Evolutionary conservation across 441 rosid genomes (phyloP), one percentile per base, ranked within the genome.

Genomic region (Adansonia gregorii): DNA sequence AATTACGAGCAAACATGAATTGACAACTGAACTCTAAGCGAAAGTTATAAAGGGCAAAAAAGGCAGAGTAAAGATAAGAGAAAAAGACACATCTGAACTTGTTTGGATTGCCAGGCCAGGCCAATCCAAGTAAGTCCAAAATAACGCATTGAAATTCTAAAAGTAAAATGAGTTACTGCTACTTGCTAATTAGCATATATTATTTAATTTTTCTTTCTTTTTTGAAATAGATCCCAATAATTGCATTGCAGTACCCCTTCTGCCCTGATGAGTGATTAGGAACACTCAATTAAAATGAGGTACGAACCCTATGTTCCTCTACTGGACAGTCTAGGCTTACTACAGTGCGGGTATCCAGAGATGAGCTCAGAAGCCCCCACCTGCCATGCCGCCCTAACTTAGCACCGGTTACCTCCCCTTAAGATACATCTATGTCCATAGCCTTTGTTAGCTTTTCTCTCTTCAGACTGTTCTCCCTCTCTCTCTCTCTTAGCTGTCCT

Each of bases 401-500:
- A 51, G 79, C 86, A 78, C 79, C 89, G 75, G 87, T 82, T 55
- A 70, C 56, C 1, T 7, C 73, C 80, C 1, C 82, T 69, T n/a
- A 65, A 39, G 63, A 56, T 52, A 59, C 72, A 70, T 74, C 82
- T 72, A 74, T 17, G 45, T 82, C 81, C 41, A 69, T 81, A 83
- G 84, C 80, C 82, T 17, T 72, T 48, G 78, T 71, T 65, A 41
- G 45, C 67, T 72, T 78, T 61, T 48, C 67, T 76, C 81, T 3
- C 10, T 49, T 11, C 15, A 49, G 0, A 49, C 52, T 49, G 27
- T 24, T 27, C 58, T 76, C 83, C 39, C 27, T 27, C 58, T 76
- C 83, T 46, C 67, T 76, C 82, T 76, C 69, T 84, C 89, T 88
- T 85, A 87, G 88, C 90, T 90, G 90, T 84, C 76, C 69, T 70